These are phyloP conservation scores for Botrytis cinerea DNA, from an alignment of 2,329 filamentous ascomycete species.

Conservation along the genomic window DNA sequence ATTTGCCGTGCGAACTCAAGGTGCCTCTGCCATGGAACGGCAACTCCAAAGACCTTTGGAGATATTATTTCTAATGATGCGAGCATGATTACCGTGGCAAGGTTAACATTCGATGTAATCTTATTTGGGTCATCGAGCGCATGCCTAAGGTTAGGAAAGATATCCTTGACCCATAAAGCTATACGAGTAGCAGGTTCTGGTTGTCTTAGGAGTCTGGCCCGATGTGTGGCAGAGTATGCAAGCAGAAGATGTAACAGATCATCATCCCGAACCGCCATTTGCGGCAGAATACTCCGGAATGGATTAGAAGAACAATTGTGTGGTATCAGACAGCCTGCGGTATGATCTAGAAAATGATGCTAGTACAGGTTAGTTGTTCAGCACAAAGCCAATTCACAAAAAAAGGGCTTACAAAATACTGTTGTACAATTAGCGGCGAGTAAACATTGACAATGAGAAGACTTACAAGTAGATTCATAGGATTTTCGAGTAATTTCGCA, in stretches of 20 bases:
- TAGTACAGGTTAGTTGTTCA: slow-evolving; percentile 32
- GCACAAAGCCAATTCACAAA: neutral
- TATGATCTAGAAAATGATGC: slow-evolving; percentile 75
- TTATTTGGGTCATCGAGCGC: slow-evolving; percentile 63
- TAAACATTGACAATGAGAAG: neutral
- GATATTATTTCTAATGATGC: slow-evolving; percentile 82
- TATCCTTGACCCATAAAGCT: slow-evolving; percentile 75
- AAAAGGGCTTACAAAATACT: slow-evolving; percentile 52
- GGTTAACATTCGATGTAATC: slow-evolving; percentile 69
- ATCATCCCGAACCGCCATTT: slow-evolving; percentile 67
- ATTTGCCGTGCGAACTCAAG: slow-evolving; percentile 74
- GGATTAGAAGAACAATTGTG: slow-evolving; percentile 56
- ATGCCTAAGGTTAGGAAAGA: slow-evolving; percentile 70
- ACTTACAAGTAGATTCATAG: slow-evolving; percentile 69
- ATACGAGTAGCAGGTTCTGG: slow-evolving; percentile 76
- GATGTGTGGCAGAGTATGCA: slow-evolving; percentile 82
- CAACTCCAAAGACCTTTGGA: slow-evolving; percentile 77
- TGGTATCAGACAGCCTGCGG: slow-evolving; percentile 61
- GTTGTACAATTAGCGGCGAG: slow-evolving; percentile 6
- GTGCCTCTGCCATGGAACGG: slow-evolving; percentile 79
- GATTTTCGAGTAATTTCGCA: slow-evolving; percentile 62
- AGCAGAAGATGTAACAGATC: slow-evolving; percentile 76
- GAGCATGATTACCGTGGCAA: slow-evolving; percentile 84
- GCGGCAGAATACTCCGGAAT: slow-evolving; percentile 52
- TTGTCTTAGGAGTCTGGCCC: slow-evolving; percentile 72